These are phyloP conservation scores for Cyclotella atomus DNA, from an alignment of 108 stramenopile species.

Conservation along the genomic window DNA sequence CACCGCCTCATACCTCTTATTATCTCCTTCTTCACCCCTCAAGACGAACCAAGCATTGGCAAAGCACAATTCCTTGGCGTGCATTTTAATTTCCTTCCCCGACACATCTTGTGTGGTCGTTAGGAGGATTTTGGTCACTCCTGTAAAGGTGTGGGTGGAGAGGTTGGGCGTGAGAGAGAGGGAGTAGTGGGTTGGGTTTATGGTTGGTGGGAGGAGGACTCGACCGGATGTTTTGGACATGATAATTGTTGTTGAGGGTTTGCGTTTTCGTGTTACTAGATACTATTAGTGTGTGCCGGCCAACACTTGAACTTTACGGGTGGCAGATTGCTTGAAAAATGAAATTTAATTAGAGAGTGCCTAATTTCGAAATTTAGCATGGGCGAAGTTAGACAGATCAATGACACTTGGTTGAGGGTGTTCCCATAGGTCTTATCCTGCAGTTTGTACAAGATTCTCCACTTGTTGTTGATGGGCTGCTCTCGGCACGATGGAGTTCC, in stretches of 20 bases:
- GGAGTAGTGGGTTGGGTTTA: slow-evolving; percentile 71
- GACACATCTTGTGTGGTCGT: slow-evolving; percentile 39
- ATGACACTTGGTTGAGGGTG: not conserved
- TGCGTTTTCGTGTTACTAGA: too few species aligned
- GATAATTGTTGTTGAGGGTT: too few species aligned
- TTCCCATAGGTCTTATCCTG: not conserved
- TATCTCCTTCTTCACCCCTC: slow-evolving; percentile 5
- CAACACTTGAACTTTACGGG: not conserved
- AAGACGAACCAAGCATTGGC: slow-evolving; percentile 52
- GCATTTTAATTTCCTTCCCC: slow-evolving; percentile 71
- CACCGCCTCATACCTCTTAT: slow-evolving; percentile 33
- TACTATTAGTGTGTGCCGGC: too few species aligned
- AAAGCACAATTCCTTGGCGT: slow-evolving; percentile 90
- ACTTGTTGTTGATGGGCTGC: not conserved
- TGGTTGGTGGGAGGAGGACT: slow-evolving; percentile 65
- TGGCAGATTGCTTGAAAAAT: not conserved
- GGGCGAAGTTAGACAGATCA: not conserved
- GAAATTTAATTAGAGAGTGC: not conserved
- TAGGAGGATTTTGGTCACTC: slow-evolving; percentile 59
- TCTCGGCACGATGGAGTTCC: not conserved
- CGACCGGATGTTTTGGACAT: slow-evolving; percentile 55
- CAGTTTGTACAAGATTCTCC: slow-evolving; percentile 11
- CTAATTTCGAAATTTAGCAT: not conserved
- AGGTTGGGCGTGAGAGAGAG: slow-evolving; percentile 81
- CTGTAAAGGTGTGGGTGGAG: slow-evolving; percentile 85